Percentiles rank a stretch among this genome's conserved stretches.
Conservation (phyloP, 768 basidiomycete genomes). For the Gloeostereum incarnatum region DNA sequence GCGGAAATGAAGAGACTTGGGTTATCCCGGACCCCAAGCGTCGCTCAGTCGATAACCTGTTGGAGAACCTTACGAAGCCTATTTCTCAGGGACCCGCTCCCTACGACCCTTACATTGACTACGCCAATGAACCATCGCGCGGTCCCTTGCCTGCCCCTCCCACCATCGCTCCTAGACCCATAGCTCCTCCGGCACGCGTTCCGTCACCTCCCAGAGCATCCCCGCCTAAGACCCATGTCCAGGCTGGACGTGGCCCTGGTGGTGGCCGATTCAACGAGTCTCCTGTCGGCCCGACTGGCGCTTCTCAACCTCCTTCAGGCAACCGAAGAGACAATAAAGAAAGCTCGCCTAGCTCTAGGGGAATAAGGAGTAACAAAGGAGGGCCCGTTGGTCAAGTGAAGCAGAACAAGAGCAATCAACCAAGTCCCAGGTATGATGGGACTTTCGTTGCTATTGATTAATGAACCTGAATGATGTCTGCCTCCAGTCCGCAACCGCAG, state of each 20-base stretch:
- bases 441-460: neutral
- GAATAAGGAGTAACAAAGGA: constrained; percentile 27
- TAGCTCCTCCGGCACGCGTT: constrained; percentile 16
- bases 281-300: no score
- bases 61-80: constrained; percentile 60
- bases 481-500: constrained; percentile 49
- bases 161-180: constrained; percentile 7
- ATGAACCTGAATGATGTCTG: constrained; percentile 4
- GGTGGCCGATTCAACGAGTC: constrained; percentile 43
- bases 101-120: constrained; percentile 41
- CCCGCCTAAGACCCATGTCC: constrained; percentile 58
- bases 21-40: constrained; percentile 56
- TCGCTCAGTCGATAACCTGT: constrained; percentile 75
- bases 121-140: no score
- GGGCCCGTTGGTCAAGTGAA: constrained; percentile 29
- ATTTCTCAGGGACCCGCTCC: constrained; percentile 25
- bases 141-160: no score
- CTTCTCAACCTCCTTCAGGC: constrained; percentile 27
- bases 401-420: constrained; percentile 34
- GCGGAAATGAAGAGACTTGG: constrained; percentile 55
- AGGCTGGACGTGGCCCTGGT: constrained; percentile 38
- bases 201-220: constrained; percentile 50
- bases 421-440: constrained; percentile 46
- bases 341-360: constrained; percentile 56
- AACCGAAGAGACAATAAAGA: constrained; percentile 54